Conservation (phyloP, 768 basidiomycete genomes). For the Rubroboletus pulcherrimus region DNA sequence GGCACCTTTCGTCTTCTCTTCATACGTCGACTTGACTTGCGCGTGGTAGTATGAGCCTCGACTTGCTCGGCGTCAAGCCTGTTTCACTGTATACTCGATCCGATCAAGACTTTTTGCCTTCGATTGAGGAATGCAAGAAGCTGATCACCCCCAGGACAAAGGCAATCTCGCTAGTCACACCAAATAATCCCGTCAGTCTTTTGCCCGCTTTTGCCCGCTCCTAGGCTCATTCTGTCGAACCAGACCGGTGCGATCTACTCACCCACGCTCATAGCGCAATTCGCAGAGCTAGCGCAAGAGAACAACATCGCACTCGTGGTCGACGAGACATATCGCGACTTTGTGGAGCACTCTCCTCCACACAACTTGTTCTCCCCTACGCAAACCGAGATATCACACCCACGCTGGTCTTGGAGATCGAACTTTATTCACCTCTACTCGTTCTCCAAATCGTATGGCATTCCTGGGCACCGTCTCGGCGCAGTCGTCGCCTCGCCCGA, state of each 20-base stretch:
- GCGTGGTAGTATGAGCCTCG: slow-evolving; percentile 58
- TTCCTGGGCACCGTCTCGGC: slow-evolving; percentile 83
- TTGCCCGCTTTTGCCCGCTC: no score
- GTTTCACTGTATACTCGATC: slow-evolving; percentile 52
- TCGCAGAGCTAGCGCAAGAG: slow-evolving; percentile 54
- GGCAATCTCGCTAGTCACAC: slow-evolving; percentile 72
- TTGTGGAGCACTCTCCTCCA: slow-evolving; percentile 50
- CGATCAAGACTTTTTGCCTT: slow-evolving; percentile 58
- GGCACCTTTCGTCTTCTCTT: not conserved
- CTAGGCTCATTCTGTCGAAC: not conserved
- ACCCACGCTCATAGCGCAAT: slow-evolving; percentile 50
- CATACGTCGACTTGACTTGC: not conserved
- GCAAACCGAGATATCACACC: not conserved
- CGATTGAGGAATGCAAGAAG: slow-evolving; percentile 42
- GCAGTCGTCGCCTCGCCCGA: slow-evolving; percentile 58
- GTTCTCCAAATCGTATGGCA: slow-evolving; percentile 75
- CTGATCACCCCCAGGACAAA: slow-evolving; percentile 57
- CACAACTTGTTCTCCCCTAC: slow-evolving; percentile 50
- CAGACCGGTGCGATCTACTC: slow-evolving; percentile 73
- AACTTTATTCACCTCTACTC: slow-evolving; percentile 70
- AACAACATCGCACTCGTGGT: slow-evolving; percentile 62
- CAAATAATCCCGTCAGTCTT: slow-evolving; percentile 65
- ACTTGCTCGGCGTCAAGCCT: slow-evolving; percentile 56
- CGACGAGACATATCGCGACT: slow-evolving; percentile 91
- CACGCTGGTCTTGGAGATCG: slow-evolving; percentile 49